Evolutionary conservation across 1,139 yeast genomes (phyloP).

Genomic region (Pichia inconspicua): DNA sequence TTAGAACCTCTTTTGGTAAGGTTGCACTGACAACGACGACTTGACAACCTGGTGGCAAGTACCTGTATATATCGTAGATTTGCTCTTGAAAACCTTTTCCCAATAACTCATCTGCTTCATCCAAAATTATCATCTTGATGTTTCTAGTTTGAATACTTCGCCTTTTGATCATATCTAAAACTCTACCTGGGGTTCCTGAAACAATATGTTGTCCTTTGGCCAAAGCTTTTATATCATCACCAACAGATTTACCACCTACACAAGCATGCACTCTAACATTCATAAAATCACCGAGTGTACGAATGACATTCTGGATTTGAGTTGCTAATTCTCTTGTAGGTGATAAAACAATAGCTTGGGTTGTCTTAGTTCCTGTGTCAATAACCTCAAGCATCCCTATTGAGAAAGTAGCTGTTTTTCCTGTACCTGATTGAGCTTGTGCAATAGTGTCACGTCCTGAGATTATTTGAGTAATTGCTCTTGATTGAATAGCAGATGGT

Average conservation of each 20-base stretch:
- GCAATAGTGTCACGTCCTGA: constrained; percentile 90
- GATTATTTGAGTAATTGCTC: constrained; percentile 90
- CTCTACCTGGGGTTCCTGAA: constrained; percentile 96
- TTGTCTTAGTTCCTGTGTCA: constrained; percentile 57
- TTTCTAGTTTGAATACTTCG: constrained; percentile 58
- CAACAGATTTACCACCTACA: constrained; percentile 84
- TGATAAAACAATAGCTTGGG: constrained; percentile 79
- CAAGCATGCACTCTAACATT: constrained; percentile 81
- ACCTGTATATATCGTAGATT: constrained; percentile 79
- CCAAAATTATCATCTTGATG: constrained; percentile 76
- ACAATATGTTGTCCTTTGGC: constrained; percentile 82
- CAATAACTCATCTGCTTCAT: constrained; percentile 91
- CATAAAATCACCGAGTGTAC: constrained; percentile 82
- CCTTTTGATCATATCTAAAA: constrained; percentile 78
- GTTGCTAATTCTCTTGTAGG: constrained; percentile 95
- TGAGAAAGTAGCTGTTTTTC: constrained; percentile 94
- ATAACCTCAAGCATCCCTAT: constrained; percentile 83
- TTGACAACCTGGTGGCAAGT: constrained; percentile 73
- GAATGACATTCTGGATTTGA: constrained; percentile 81
- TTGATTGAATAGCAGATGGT: constrained; percentile 91
- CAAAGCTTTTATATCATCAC: constrained; percentile 68
- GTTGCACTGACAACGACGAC: constrained; percentile 96
- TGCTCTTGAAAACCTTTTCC: constrained; percentile 90
- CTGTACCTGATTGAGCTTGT: constrained; percentile 98
- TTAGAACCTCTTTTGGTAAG: constrained; percentile 74